Base-by-base conservation (phyloP, 176 grass and related monocot species). In the Rhipidocladum racemiflorum region DNA sequence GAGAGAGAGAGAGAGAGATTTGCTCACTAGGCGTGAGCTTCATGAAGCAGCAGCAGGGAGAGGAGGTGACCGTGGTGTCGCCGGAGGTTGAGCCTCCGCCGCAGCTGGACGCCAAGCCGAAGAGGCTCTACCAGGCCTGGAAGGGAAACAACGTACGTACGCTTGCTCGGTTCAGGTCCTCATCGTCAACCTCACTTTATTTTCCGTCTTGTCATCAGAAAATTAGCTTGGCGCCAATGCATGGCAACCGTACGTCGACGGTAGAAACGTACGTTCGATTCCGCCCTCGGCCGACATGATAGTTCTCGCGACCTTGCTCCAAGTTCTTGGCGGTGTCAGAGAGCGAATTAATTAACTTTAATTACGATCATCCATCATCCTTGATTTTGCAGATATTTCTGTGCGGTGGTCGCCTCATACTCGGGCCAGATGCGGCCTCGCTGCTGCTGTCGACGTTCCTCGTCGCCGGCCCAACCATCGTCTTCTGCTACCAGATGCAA, bases 111-210 rank as follows among this genome's bases (percentile, higher is more conserved):
- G 3, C 49, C 36, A 88, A 74, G 61, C 61, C 80, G 8, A 86
- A 44, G 84, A 76, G 72, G 76, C 72, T 91, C 21, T 94, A 91
- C 75, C 84, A 89, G 77, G 67, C 66, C 39, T 94, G 92, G 92
- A 89, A 87, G 35, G 92, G 92, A 27, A 94, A 89, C 76, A 94
- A 94, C 54, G 92, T 94, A 63, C 12, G 70, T 38, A 9, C 15
- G 18, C 16, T 39, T 35, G 9, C 46, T 32, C 1, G 0, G 24
- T 49, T 53, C 23, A 12, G 24, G n/a, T 63, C 10, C 10, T 70
- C 35, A 3, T 60, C 24, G 28, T 17, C n/a, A 24, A 20, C 7
- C 20, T 48, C 15, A 3, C 54, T 7, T 64, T 44, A 9, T 53
- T 51, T 38, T 21, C 10, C 0, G 4, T 34, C 12, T 45, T 45